Evolutionary conservation across 345 rosid species (phyloP).

Genomic region (Camelina sativa): DNA sequence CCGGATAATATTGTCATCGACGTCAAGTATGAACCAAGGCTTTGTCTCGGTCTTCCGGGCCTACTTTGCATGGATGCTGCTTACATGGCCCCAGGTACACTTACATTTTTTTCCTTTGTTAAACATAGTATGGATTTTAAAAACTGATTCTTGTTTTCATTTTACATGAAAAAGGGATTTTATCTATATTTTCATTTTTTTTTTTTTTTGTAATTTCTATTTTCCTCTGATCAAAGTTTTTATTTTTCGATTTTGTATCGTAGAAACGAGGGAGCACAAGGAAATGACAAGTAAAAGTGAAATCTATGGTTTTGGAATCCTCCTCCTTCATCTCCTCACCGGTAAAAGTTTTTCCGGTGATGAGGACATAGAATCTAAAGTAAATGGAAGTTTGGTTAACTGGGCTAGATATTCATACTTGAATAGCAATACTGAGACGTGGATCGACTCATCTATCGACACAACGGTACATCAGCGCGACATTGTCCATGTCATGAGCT

Average conservation of each 20-base stretch:
- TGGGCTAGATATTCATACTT: conserved; percentile 83
- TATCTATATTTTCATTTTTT: background rate
- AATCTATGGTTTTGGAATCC: conserved; percentile 67
- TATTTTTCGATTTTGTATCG: background rate
- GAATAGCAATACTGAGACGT: conserved; percentile 61
- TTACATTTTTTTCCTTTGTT: background rate
- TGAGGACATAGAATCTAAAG: conserved; percentile 62
- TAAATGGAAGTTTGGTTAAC: conserved; percentile 57
- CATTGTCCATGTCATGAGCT: conserved; percentile 64
- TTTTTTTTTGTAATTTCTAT: background rate
- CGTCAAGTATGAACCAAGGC: conserved; percentile 54
- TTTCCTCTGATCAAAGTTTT: background rate
- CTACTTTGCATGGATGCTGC: conserved; percentile 41
- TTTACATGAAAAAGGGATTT: background rate
- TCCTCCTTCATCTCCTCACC: conserved; percentile 71
- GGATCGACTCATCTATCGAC: conserved; percentile 68
- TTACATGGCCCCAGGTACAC: conserved; percentile 70
- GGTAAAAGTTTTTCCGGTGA: conserved; percentile 54
- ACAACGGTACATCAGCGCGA: conserved; percentile 44
- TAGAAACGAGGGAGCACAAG: conserved; percentile 67
- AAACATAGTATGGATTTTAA: background rate
- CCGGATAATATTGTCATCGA: conserved; percentile 62
- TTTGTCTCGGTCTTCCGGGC: conserved; percentile 53
- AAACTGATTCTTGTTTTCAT: background rate
- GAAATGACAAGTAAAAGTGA: conserved; percentile 65